Evolutionary conservation across 495 filamentous ascomycete species (phyloP), one percentile per base, ranked within the genome.

Genomic region (Tuber indicum): DNA sequence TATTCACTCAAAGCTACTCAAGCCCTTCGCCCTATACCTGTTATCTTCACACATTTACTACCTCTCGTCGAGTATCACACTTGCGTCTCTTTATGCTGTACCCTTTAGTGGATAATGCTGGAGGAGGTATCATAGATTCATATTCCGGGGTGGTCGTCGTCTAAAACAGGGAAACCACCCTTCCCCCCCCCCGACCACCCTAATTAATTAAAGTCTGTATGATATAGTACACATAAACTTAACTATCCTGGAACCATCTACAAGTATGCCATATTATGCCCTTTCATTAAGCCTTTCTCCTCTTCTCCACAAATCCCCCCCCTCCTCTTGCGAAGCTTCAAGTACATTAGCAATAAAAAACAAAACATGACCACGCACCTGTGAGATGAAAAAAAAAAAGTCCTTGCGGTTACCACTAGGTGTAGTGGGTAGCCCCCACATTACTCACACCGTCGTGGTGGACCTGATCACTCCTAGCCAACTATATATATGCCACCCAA

Each of bases 81-180:
- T 72, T 44, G 42, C 71, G 3, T 44, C 21, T 41, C 66, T 76
- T 72, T 21, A 46, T 32, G n/a, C n/a, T 14, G 23, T 45, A 46
- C 17, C 42, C 71, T 43, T 44, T 45, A 36, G 32, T 23, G 19
- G 45, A 66, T 12, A 66, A 3, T 12, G 10, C 58, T 26, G 26
- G 26, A 32, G 58, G 26, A 16, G 12, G 8, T 43, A 43, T 43
- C 39, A 10, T 43, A 43, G 26, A 32, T 32, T 17, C 58, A 41
- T 39, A 73, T 21, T 19, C 8, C 58, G 45, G 76, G 76, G 36
- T 23, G 73, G 41, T 58, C 52, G 36, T 23, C 62, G 41, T 58
- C 52, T 49, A 41, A 32, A 66, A 32, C 26, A 7, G 3, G 58
- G 26, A n/a, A 17, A 17, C 10, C 58, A 66, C 32, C n/a, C 16